Base-by-base conservation (phyloP, 2,329 filamentous ascomycete genomes). In the Moelleriella libera region DNA sequence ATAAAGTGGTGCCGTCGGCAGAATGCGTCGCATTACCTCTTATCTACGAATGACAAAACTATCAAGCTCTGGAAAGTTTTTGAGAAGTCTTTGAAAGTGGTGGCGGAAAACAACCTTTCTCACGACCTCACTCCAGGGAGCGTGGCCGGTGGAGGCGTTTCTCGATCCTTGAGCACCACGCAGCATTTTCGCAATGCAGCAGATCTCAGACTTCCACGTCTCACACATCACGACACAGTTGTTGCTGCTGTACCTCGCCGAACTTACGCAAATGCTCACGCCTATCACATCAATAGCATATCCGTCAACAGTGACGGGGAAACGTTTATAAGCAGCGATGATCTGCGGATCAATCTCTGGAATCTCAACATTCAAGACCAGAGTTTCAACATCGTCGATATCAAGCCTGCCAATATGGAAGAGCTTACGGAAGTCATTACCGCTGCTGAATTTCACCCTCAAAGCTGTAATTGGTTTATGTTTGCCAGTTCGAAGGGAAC, bases 61-160 rank as follows among this genome's bases (percentile, higher is more conserved):
- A 98, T 98, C 77, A 98, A 98, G 74, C 75, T 98, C 56, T 98
- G 92, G 92, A 98, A 98, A 68, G 90, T 98, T 45, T 98, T 97
- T 60, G 92, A 98, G 71, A 98, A 98, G 74, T 97, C 90, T 47
- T 77, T 98, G 61, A 97, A 97, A 68, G 92, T 98, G 42, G 92
- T 98, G 52, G 92, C 92, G 21, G 92, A 98, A 73, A 98, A 98
- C 73, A 98, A 98, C 60, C 75, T 98, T 48, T 96, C 90, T 28
- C 86, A 90, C 63, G 92, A 98, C 65, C 71, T 94, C 58, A 96
- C 92, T 34, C 88, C 90, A 8, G 71, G 76, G 61, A 79, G 69
- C 58, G 76, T 80, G 55, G 76, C 80, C 53, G 84, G 84, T 54
- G 88, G 84, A 52, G 88, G 88, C 44, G 80, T 83, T 42, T 78